Evolutionary conservation across 805 yeast species (phyloP).

Genomic region (Hyphopichia homilentoma): DNA sequence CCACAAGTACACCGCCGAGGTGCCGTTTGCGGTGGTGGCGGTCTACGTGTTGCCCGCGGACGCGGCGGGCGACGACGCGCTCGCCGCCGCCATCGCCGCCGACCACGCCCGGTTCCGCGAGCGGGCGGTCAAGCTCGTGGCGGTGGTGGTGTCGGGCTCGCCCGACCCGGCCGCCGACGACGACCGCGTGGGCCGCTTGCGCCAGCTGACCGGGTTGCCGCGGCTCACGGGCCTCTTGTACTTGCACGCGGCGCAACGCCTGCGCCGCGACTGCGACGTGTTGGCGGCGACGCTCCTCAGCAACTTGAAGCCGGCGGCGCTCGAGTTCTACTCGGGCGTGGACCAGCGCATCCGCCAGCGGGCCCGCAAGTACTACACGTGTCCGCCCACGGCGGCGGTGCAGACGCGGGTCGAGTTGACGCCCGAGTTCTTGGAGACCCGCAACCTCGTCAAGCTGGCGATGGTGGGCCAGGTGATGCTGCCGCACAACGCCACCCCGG

Average conservation of each 20-base stretch:
- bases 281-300: conserved; percentile 27
- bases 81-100: conserved; percentile 13
- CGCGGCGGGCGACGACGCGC: conserved; percentile 8
- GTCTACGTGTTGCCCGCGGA: conserved; percentile 13
- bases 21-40: conserved; percentile 32
- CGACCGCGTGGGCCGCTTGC: conserved; percentile 18
- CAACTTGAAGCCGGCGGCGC: conserved; percentile 23
- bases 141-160: conserved; percentile 8
- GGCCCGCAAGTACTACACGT: conserved; percentile 32
- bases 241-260: conserved; percentile 8
- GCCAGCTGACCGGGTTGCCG: conserved; percentile 28
- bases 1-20: conserved; percentile 22
- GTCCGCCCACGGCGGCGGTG: conserved; percentile 21
- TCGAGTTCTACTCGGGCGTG: conserved; percentile 30
- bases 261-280: conserved; percentile 27
- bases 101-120: conserved; percentile 7
- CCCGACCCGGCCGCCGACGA: conserved; percentile 12
- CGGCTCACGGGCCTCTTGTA: conserved; percentile 27
- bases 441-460: conserved; percentile 35
- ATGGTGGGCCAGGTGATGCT: conserved; percentile 28
- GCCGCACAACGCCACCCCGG: conserved; percentile 30
- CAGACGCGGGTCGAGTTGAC: conserved; percentile 27
- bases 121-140: conserved; percentile 9
- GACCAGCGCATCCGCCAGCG: conserved; percentile 32
- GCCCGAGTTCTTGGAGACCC: conserved; percentile 35